phyloP scores from a whole-genome alignment of 306 rosid genomes.

The Begonia peltatifolia region DNA sequence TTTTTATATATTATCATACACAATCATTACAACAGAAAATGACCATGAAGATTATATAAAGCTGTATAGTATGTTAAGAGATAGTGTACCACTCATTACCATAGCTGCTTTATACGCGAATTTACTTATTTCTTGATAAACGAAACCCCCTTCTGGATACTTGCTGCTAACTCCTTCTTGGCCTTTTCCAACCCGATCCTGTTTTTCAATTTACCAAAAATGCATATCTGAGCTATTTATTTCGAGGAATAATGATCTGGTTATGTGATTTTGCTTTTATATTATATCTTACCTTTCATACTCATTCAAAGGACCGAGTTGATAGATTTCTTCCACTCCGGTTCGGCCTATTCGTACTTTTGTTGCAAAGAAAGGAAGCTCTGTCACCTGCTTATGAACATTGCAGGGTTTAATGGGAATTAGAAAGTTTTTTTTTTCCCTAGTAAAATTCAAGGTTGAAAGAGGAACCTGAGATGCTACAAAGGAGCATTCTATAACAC shows the following conservation, averaged over 20 bases:
- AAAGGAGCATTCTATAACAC: conserved; percentile 68
- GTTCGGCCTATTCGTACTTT: conserved; percentile 74
- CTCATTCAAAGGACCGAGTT: conserved; percentile 73
- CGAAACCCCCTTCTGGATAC: conserved; percentile 53
- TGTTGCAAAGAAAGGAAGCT: conserved; percentile 79
- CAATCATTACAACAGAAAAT: no score
- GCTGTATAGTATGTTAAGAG: no score
- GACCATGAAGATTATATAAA: no score
- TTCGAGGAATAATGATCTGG: not conserved
- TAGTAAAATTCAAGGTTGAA: not conserved
- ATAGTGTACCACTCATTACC: no score
- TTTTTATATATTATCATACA: no score
- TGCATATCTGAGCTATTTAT: no score
- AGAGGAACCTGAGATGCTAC: conserved; percentile 64
- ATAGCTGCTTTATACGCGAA: not conserved
- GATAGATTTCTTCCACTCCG: conserved; percentile 63
- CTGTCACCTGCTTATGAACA: conserved; percentile 45
- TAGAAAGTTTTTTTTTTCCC: not conserved
- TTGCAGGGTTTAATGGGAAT: not conserved
- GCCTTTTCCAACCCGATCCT: conserved; percentile 72
- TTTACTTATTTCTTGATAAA: conserved; percentile 28
- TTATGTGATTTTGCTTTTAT: no score
- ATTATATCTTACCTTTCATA: conserved; percentile 48
- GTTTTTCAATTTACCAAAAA: not conserved
- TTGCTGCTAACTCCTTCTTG: conserved; percentile 39